Base-by-base conservation (phyloP, 108 stramenopile species). In the Fragilaria radians region DNA sequence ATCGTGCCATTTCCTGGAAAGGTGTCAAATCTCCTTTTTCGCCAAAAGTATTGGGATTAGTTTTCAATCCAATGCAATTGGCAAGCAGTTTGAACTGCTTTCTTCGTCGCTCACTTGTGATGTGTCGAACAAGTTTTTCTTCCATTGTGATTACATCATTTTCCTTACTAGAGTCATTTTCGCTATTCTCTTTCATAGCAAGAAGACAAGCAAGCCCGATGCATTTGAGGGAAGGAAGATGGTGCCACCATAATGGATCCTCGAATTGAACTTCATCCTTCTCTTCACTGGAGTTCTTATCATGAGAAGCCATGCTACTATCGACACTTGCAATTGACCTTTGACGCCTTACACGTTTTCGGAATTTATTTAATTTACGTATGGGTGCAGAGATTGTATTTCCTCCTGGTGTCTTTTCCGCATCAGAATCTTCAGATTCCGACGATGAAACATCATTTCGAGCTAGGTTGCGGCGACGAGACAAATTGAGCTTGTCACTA, bases 191-290 rank as follows among this genome's bases (percentile, higher is more conserved):
- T 21, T 59, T 51, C 48, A 89, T 85, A 0, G 86, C 68, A 5
- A 91, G 48, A 18, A 85, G 64, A 34, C 82, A 77, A 4, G 80
- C 83, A 22, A 95, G 63, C 3, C 95, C 95, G 46, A 95, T 83
- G 46, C 86, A 88, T 68, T 95, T 95, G 46, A 95, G 66, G 9
- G 81, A 78, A 5, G 91, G 90, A 11, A 95, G 59, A 62, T 76
- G 78, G 47, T 88, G 74, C 89, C 89, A 93, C 91, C 91, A 95
- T 5, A 63, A 36, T 0, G 95, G 91, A 57, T 95, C 91, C 65
- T 95, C 95, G 51, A 95, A 95, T 63, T 88, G 83, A 62, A 94
- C 86, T 52, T 93, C 85, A 32, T 22, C 30, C 19, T 49, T 36
- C 14, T 59, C 62, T n/a, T 54, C 46, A n/a, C 66, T 50, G 17